Conservation (phyloP, 1,139 yeast species). For the Candida anutae region DNA sequence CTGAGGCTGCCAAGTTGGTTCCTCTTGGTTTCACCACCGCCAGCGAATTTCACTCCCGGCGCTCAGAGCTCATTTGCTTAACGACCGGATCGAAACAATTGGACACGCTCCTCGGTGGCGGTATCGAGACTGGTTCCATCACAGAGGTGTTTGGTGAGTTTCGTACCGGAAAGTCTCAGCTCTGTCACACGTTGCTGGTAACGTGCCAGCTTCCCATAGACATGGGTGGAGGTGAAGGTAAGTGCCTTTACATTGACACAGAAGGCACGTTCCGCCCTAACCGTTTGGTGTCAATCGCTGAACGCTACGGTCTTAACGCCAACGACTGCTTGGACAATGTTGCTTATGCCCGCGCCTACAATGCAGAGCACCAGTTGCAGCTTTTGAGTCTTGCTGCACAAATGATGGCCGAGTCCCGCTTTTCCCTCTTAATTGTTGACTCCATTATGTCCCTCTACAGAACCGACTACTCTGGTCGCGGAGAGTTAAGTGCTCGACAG, state of each 20-base stretch:
- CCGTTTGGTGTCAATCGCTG: constrained; percentile 82
- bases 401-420: constrained; percentile 93
- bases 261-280: constrained; percentile 96
- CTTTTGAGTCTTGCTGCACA: constrained; percentile 84
- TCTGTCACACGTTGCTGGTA: constrained; percentile 94
- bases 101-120: constrained; percentile 93
- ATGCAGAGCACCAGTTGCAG: constrained; percentile 92
- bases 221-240: constrained; percentile 99
- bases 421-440: constrained; percentile 77
- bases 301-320: constrained; percentile 88
- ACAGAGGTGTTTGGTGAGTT: constrained; percentile 97
- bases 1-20: constrained; percentile 79
- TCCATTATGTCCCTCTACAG: constrained; percentile 95
- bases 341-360: constrained; percentile 95
- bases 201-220: constrained; percentile 96
- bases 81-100: constrained; percentile 94
- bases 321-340: constrained; percentile 93
- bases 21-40: constrained; percentile 99
- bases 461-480: constrained; percentile 94
- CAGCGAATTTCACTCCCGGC: constrained; percentile 82
- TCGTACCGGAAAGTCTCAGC: constrained; percentile 94
- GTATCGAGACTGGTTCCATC: constrained; percentile 93
- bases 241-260: constrained; percentile 91
- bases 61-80: constrained; percentile 84
- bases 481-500: constrained; percentile 93